Base-by-base conservation (phyloP, 257 asterid genomes). In the Solanum sejunctum region DNA sequence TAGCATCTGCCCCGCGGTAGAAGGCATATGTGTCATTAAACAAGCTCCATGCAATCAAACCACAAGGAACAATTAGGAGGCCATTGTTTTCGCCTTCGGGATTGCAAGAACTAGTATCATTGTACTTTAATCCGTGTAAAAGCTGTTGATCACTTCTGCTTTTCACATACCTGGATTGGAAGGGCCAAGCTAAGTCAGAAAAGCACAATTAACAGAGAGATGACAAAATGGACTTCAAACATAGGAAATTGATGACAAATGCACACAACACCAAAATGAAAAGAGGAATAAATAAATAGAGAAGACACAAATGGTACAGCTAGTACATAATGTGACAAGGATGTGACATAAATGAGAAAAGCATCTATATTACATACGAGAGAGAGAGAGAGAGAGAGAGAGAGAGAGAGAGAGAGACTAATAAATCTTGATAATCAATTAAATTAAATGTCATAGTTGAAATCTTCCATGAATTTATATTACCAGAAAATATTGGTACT, bases 31-130 rank as follows among this genome's bases (percentile, higher is more conserved):
- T 90, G 86, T 94, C 98, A 54, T 93, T 94, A 85, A 94, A 94
- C 89, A 93, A 86, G 85, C 98, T 93, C 97, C 98, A 94, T 7
- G 97, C 94, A 56, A 94, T 86, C 84, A 94, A 89, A 84, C 98
- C 98, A 88, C 98, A 93, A 26, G 98, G 98, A 84, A 93, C 93
- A 83, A 94, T 75, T 26, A 97, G 97, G 79, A 89, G 93, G 73
- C 93, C 95, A 80, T 91, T 84, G 70, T 84, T 79, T 51, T 78
- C 72, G 84, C 90, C 94, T 90, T 94, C 94, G 36, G 98, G 98
- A 54, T 86, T 80, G 55, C 98, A 94, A 11, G 96, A 82, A 86
- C 93, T 81, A 23, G 89, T 84, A 67, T 89, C 90, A 16, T 87
- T 88, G 87, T 91, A 83, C 77, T 84, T 84, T 67, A 90, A 69